Evolutionary conservation across 2,329 filamentous ascomycete species (phyloP).

Genomic region (Emericellopsis atlantica): DNA sequence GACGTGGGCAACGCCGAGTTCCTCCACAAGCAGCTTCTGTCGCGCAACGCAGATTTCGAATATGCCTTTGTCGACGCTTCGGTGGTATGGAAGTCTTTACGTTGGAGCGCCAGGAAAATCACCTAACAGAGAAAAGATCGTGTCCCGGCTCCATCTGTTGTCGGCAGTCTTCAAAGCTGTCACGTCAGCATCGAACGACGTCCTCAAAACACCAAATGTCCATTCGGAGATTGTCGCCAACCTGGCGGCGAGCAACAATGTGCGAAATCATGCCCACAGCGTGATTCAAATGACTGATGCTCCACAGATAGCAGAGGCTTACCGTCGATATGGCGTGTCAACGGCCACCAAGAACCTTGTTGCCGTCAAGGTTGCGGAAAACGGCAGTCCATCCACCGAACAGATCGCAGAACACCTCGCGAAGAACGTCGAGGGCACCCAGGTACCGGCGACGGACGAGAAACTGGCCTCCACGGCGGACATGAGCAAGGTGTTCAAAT

Average conservation of each 20-base stretch:
- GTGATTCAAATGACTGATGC: slow-evolving; percentile 4
- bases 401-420: slow-evolving; percentile 46
- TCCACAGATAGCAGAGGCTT: slow-evolving; percentile 74
- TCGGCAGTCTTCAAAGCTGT: slow-evolving; percentile 69
- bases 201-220: slow-evolving; percentile 69
- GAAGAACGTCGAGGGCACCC: slow-evolving; percentile 47
- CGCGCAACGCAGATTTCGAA: slow-evolving; percentile 73
- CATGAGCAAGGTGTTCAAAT: slow-evolving; percentile 60
- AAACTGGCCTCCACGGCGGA: slow-evolving; percentile 49
- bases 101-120: background rate
- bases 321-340: slow-evolving; percentile 74
- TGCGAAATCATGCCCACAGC: no score
- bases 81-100: slow-evolving; percentile 38
- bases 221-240: slow-evolving; percentile 75
- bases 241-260: background rate
- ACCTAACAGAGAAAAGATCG: slow-evolving; percentile 32
- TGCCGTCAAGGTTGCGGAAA: slow-evolving; percentile 61
- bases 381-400: slow-evolving; percentile 21
- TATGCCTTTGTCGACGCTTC: slow-evolving; percentile 88
- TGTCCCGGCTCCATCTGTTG: slow-evolving; percentile 61
- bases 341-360: slow-evolving; percentile 61
- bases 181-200: slow-evolving; percentile 45
- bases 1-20: slow-evolving; percentile 66
- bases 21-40: slow-evolving; percentile 73
- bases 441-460: slow-evolving; percentile 48